Conservation (phyloP, 768 basidiomycete species). For the Hygrophoropsis aurantiaca region DNA sequence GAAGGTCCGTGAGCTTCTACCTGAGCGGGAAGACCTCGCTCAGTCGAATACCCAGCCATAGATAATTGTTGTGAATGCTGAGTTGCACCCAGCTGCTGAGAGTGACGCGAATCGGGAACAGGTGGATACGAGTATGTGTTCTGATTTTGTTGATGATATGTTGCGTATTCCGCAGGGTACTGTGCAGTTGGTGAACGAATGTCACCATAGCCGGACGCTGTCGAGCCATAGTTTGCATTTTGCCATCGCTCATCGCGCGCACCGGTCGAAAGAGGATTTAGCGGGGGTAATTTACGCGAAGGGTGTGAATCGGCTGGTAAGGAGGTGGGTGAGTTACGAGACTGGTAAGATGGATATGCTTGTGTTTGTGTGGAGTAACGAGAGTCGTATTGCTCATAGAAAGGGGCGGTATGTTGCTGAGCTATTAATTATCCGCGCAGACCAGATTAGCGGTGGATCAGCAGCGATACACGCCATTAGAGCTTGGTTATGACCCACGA, state of each 20-base stretch:
- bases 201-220: conserved; percentile 36
- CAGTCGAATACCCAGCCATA: conserved; percentile 23
- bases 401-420: conserved; percentile 46
- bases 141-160: conserved; percentile 42
- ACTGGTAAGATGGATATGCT: conserved; percentile 46
- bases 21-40: conserved; percentile 40
- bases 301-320: conserved; percentile 48
- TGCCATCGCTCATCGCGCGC: conserved; percentile 53
- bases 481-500: conserved; percentile 30
- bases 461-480: conserved; percentile 26
- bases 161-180: conserved; percentile 55
- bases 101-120: conserved; percentile 37
- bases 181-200: conserved; percentile 67
- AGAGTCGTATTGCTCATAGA: conserved; percentile 57
- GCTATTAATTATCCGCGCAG: conserved; percentile 31
- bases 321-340: conserved; percentile 50
- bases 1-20: conserved; percentile 39
- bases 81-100: conserved; percentile 21
- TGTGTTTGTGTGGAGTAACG: conserved; percentile 40
- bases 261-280: conserved; percentile 41
- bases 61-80: conserved; percentile 30
- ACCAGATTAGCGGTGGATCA: conserved; percentile 13
- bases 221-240: conserved; percentile 36
- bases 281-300: conserved; percentile 60
- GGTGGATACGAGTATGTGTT: conserved; percentile 31